Percentiles rank a stretch among this genome's conserved stretches.
These are phyloP conservation scores for Picea engelmannii DNA, from an alignment of 83 land plant genomes.

Conservation along the genomic window DNA sequence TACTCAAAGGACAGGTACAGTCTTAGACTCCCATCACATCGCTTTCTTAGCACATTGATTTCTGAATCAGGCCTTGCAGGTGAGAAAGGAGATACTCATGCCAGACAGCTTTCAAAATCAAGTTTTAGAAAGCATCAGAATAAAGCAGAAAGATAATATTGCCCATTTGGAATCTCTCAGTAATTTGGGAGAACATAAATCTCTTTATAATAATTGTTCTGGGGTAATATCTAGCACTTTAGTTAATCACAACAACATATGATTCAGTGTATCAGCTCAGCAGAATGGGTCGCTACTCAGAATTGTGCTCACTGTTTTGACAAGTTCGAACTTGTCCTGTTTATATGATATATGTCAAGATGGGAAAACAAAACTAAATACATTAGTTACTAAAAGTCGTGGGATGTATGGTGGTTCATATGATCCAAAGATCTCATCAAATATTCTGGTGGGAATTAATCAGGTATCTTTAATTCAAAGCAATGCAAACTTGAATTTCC, in stretches of 20 bases:
- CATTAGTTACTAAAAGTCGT: constrained; percentile 16
- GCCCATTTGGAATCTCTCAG: neutral
- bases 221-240: too few species aligned
- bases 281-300: neutral
- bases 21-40: too few species aligned
- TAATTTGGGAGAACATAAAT: too few species aligned
- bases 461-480: constrained; percentile 8
- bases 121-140: neutral
- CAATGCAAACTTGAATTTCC: neutral
- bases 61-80: too few species aligned
- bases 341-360: constrained; percentile 15
- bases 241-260: too few species aligned
- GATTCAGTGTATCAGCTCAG: constrained; percentile 16
- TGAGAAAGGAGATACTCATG: too few species aligned
- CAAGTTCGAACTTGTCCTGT: neutral
- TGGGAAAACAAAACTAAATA: constrained; percentile 15
- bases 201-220: too few species aligned
- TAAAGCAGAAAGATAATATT: neutral
- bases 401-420: constrained; percentile 34
- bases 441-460: neutral
- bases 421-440: constrained; percentile 12
- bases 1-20: too few species aligned
- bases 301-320: too few species aligned
- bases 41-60: too few species aligned
- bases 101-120: neutral